Evolutionary conservation across 768 basidiomycete species (phyloP), one percentile per base, ranked within the genome.

Genomic region (Kwoniella mangroviensis): DNA sequence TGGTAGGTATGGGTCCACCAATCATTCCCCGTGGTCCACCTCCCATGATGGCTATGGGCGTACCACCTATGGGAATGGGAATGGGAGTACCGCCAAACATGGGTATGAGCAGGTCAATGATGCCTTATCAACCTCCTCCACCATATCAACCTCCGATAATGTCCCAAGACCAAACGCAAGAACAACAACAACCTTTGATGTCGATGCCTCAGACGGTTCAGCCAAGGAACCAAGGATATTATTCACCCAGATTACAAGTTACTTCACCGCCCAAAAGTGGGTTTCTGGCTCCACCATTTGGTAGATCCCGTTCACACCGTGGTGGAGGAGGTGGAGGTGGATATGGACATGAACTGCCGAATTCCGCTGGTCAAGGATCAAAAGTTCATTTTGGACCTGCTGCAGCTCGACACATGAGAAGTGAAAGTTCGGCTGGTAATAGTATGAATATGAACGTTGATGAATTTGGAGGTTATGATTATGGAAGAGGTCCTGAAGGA

Each of bases 61-160:
- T 41, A 7, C 41, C 56, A n/a, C 34, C 71, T 49, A 57, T 21
- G 59, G 22, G 45, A 10, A 70, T 65, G 62, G 63, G 57, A 28
- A n/a, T 28, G 22, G 42, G 11, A 34, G 34, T 7, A 34, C 34
- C 34, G 34, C 34, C 34, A 34, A 34, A 5, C 3, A 70, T 65
- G 62, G 63, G 57, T n/a, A n/a, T 28, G 22, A 26, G 11, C 0
- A 26, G 41, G 1, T 28, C 56, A 26, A 41, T n/a, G 57, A 65
- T 54, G 24, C 54, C 40, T 13, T 45, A 49, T 3, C 45, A 49
- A 49, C 45, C 53, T 55, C 52, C 52, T 24, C 52, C 51, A 15
- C 56, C 63, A 21, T 72, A 72, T 65, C 71, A 72, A 55, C 55
- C 55, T 15, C 71, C 66, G 1, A 68, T 72, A 0, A 21, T 12